phyloP scores from a whole-genome alignment of 148 eudicot genomes.

The Fagopyrum esculentum region DNA sequence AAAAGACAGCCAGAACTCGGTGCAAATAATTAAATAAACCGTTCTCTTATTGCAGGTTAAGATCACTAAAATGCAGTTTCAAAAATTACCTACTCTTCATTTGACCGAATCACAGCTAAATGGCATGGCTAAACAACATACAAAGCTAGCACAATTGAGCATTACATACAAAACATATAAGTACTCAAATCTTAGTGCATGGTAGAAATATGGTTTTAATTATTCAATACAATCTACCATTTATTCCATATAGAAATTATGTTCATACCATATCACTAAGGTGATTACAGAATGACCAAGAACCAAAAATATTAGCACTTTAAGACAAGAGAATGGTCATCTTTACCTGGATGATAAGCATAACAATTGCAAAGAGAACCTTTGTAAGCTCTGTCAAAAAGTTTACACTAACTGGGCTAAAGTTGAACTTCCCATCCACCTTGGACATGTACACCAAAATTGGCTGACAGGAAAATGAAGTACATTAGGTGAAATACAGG shows the following conservation, averaged over 20 bases:
- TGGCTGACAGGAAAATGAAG: constrained; percentile 38
- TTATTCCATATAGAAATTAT: neutral
- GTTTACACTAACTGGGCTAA: constrained; percentile 80
- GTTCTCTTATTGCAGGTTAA: neutral
- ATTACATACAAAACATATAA: neutral
- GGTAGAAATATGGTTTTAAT: neutral
- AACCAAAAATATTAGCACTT: neutral
- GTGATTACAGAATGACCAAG: neutral
- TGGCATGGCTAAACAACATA: neutral
- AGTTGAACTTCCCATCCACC: constrained; percentile 74
- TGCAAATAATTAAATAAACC: neutral
- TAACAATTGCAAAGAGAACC: constrained; percentile 62
- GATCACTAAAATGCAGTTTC: neutral
- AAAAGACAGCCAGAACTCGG: neutral
- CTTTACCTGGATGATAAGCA: constrained; percentile 69
- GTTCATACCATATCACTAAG: neutral
- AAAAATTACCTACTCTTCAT: neutral
- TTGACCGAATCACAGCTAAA: neutral
- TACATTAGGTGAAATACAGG: constrained; percentile 1
- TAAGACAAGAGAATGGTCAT: neutral
- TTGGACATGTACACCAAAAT: constrained; percentile 79
- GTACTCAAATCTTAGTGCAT: neutral
- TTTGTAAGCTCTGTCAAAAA: constrained; percentile 64
- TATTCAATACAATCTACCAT: neutral
- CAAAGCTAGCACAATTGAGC: neutral